Evolutionary conservation across 2,329 filamentous ascomycete species (phyloP), one percentile per base, ranked within the genome.

Genomic region (Neofusicoccum ribis): DNA sequence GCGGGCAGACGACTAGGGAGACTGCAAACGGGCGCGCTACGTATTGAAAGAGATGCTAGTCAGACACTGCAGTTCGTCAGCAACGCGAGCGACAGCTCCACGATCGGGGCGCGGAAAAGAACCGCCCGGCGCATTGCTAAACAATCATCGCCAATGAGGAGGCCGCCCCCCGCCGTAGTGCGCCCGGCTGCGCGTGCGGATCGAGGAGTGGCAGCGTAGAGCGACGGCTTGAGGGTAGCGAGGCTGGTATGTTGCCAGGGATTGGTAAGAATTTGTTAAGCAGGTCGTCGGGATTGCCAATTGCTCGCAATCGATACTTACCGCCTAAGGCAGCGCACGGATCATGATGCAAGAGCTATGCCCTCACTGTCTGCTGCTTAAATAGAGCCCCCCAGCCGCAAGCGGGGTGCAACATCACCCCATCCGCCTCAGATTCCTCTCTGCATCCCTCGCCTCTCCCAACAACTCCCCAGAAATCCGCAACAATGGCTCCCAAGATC

Each of bases 401-500:
- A 20, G 20, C 37, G 20, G 47, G 11, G 14, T 14, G 34, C 34
- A 3, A 3, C 17, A 31, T 23, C 20, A 62, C 9, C 49, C 3
- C 27, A 54, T 20, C 36, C 17, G n/a, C 27, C 11, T 52, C 34
- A 1, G 5, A 50, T 36, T 17, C 15, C 7, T 20, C 27, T n/a
- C n/a, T n/a, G 4, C 11, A 12, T n/a, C 8, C 11, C 36, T 15
- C 20, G 17, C 11, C 27, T 17, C 44, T n/a, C 9, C 11, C 8
- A 9, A n/a, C 51, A 9, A 20, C 12, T 6, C 12, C 17, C 3
- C 44, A 41, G 14, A 14, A 23, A 34, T n/a, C 64, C 27, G 41
- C 49, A 46, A 66, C 27, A 74, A 96, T 96, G 92, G 91, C 91
- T 82, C 91, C 91, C 79, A 96, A 92, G 84, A 87, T 97, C 77